Base-by-base conservation (phyloP, 257 asterid species). In the Dorcoceras hygrometricum region DNA sequence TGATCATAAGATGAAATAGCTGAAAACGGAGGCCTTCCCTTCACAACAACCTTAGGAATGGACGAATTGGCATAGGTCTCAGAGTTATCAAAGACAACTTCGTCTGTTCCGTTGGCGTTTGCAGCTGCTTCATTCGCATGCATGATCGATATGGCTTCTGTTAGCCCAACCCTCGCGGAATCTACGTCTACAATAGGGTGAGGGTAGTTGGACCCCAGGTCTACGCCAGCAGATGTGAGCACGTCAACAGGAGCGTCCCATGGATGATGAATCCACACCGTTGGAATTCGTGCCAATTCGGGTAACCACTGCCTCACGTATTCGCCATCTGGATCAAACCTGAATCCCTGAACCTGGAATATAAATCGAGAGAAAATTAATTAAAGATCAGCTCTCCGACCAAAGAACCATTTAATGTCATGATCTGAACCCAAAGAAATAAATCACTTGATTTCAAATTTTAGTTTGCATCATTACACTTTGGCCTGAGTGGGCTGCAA, bases 261-360 rank as follows among this genome's bases (percentile, higher is more conserved):
- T 26, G 97, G 99, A 63, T 93, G 97, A 73, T 93, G 97, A 73
- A 93, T 89, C 98, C 97, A 93, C 69, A 86, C 96, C 0, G 89
- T 54, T 7, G 98, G 97, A 88, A 93, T 72, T 56, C 94, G 80
- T 6, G 97, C 91, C 18, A 93, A 71, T 75, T 89, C 98, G 0
- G 97, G 98, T 53, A 93, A 71, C 98, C 98, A 93, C 48, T 78
- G 96, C 63, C 98, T 78, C 62, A 76, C 83, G 19, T 93, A 93
- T 71, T 89, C 96, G 4, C 97, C 98, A 46, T 89, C 94, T 0
- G 89, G 82, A 66, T 93, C 98, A 14, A 71, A 93, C 65, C 83
- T 83, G 78, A 93, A 93, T 39, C 98, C 98, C 71, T 93, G 96
- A 72, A 87, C 80, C 98, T 93, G 90, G 55, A 81, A 70, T 16